Evolutionary conservation across 768 basidiomycete species (phyloP).

Genomic region (Rhizopogon vesiculosus): DNA sequence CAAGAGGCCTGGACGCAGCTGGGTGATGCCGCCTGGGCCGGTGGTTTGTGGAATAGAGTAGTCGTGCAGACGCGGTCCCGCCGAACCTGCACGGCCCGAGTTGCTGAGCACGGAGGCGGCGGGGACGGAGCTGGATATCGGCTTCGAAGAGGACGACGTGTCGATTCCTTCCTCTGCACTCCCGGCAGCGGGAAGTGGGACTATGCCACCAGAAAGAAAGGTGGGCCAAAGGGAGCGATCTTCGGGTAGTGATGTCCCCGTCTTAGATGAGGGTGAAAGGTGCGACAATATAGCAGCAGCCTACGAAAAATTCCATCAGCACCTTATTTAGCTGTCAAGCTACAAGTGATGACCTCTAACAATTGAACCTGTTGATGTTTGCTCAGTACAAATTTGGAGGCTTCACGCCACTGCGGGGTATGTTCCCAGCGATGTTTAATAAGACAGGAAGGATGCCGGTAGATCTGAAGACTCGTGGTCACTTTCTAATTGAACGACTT

Average conservation of each 20-base stretch:
- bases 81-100: conserved; percentile 22
- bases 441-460: conserved; percentile 89
- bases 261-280: conserved; percentile 57
- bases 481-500: neutral
- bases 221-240: conserved; percentile 93
- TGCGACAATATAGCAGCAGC: conserved; percentile 95
- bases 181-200: conserved; percentile 45
- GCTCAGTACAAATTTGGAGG: conserved; percentile 83
- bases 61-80: conserved; percentile 63
- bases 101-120: conserved; percentile 22
- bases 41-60: conserved; percentile 44
- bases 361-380: conserved; percentile 98
- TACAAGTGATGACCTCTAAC: conserved; percentile 59
- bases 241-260: conserved; percentile 80
- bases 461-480: conserved; percentile 45
- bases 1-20: conserved; percentile 55
- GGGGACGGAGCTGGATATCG: conserved; percentile 53
- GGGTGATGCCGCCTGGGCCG: conserved; percentile 40
- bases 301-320: conserved; percentile 30
- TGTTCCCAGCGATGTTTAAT: conserved; percentile 99
- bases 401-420: conserved; percentile 93
- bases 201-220: conserved; percentile 66
- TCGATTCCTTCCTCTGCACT: conserved; percentile 16
- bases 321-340: neutral
- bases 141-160: conserved; percentile 13